Evolutionary conservation across 116 monocot genomes (phyloP), one percentile per base, ranked within the genome.

Genomic region (Iris pallida): DNA sequence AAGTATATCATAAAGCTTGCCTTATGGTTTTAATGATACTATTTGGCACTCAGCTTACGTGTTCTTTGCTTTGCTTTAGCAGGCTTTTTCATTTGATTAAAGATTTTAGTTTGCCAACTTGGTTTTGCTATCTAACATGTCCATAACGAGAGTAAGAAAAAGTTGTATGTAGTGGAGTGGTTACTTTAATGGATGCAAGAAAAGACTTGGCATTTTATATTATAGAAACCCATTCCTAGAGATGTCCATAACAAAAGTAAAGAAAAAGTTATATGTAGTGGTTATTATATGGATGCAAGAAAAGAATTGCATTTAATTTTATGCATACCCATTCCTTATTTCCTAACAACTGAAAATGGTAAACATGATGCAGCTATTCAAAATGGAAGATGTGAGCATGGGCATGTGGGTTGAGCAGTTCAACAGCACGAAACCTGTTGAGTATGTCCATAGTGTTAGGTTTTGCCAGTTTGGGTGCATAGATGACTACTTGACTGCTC

Each of bases 361-460:
- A 5, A 13, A 51, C 47, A 16, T 52, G n/a, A 52, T 81, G 77
- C 86, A 94, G 93, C 64, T 94, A 40, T 94, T 90, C 53, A 94
- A 94, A 59, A 94, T 94, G 93, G 93, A 94, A 68, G 93, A 94
- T 64, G 93, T 94, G 75, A 94, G 93, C 90, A 89, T 94, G 89
- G 93, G 93, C 67, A 94, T 94, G 90, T 94, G 93, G 93, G 87
- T 90, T 5, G 85, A 87, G 68, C 82, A 80, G 72, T 90, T 94
- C 78, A 92, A 90, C 63, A 59, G 82, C 5, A 75, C 80, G 5
- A 76, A 45, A 59, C 75, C 71, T 18, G 93, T 94, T 55, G 64
- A 78, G 41, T 94, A 94, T 62, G 45, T 85, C 5, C 93, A 94
- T 71, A 78, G 78, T 59, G 43, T 76, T 65, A 86, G 70, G 73